Conservation (phyloP, 768 basidiomycete species). For the Lentinula lateritia region DNA sequence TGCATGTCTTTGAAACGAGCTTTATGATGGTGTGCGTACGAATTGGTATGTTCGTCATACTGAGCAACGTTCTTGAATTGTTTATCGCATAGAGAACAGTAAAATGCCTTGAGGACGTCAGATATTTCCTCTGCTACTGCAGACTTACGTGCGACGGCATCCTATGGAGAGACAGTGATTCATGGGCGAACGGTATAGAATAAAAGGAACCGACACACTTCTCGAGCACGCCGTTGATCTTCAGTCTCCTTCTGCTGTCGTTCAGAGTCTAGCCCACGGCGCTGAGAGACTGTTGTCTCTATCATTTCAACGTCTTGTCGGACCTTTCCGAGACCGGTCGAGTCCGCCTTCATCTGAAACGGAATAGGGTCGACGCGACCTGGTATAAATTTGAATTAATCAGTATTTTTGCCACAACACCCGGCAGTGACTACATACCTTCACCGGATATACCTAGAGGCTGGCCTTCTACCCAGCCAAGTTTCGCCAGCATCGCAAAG, state of each 20-base stretch:
- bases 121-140: conserved; percentile 56
- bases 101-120: conserved; percentile 66
- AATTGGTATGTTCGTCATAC: conserved; percentile 87
- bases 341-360: conserved; percentile 72
- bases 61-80: conserved; percentile 84
- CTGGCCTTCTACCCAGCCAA: conserved; percentile 80
- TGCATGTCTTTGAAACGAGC: conserved; percentile 81
- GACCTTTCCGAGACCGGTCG: conserved; percentile 74
- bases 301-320: conserved; percentile 80
- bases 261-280: conserved; percentile 77
- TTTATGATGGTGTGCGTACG: conserved; percentile 84
- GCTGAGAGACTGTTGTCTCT: conserved; percentile 78
- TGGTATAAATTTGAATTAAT: conserved; percentile 18
- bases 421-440: conserved; percentile 36
- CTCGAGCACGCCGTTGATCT: conserved; percentile 66
- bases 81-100: conserved; percentile 80
- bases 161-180: conserved; percentile 29
- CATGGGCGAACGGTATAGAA: background rate
- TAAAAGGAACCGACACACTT: conserved; percentile 37
- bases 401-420: background rate
- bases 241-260: conserved; percentile 75
- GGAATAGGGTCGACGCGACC: conserved; percentile 82
- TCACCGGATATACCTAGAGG: conserved; percentile 72
- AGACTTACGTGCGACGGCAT: conserved; percentile 54
- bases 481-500: conserved; percentile 71